Evolutionary conservation across 2,329 filamentous ascomycete species (phyloP).

Genomic region (Xylaria sp.): DNA sequence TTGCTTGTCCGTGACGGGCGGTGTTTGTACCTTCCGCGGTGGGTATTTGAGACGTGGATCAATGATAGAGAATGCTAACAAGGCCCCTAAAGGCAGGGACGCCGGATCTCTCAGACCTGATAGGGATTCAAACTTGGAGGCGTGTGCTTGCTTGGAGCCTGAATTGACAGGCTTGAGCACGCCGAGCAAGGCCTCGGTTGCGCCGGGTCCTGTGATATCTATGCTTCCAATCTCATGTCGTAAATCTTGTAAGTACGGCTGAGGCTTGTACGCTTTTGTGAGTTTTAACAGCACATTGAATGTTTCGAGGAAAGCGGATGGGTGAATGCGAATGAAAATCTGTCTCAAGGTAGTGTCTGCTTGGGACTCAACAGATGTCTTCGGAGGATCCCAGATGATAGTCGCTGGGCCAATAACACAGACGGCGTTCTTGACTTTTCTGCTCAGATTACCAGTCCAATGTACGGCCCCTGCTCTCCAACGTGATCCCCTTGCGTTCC

Average conservation of each 20-base stretch:
- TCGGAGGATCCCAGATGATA: slow-evolving; percentile 73
- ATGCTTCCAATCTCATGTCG: slow-evolving; percentile 70
- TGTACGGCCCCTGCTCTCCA: slow-evolving; percentile 67
- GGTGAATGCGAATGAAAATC: slow-evolving; percentile 78
- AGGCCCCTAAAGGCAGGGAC: slow-evolving; percentile 69
- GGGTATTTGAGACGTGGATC: slow-evolving; percentile 86
- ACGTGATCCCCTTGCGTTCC: slow-evolving; percentile 68
- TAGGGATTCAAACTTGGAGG: slow-evolving; percentile 57
- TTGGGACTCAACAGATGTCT: slow-evolving; percentile 29
- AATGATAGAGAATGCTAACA: slow-evolving; percentile 74
- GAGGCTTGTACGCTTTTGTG: slow-evolving; percentile 64
- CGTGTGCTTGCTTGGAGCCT: slow-evolving; percentile 48
- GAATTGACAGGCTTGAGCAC: slow-evolving; percentile 62
- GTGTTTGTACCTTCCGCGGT: slow-evolving; percentile 60
- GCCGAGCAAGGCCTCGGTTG: slow-evolving; percentile 77
- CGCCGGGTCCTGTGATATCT: slow-evolving; percentile 68
- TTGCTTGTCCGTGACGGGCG: slow-evolving; percentile 37
- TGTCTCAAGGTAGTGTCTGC: slow-evolving; percentile 44
- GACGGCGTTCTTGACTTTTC: slow-evolving; percentile 58
- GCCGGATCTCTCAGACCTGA: slow-evolving; percentile 69
- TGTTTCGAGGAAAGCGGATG: slow-evolving; percentile 74
- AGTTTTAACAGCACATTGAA: slow-evolving; percentile 68
- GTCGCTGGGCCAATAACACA: slow-evolving; percentile 74
- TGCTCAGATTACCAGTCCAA: slow-evolving; percentile 57
- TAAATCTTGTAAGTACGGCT: slow-evolving; percentile 69